Evolutionary conservation across 352 stramenopile species (phyloP).

Genomic region (Bremia lactucae): DNA sequence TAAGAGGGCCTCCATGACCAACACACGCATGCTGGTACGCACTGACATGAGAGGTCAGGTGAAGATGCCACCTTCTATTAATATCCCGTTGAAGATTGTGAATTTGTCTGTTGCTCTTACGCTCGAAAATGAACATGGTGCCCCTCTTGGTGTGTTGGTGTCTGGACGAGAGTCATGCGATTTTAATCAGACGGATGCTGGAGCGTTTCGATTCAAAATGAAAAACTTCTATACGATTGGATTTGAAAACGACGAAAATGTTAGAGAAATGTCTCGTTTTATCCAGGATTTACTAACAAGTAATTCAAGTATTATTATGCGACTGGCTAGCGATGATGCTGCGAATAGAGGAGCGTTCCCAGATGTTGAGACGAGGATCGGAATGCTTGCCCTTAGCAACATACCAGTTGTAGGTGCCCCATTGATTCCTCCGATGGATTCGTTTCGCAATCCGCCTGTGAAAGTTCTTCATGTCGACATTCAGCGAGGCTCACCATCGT

Average conservation of each 20-base stretch:
- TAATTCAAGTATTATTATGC: constrained; percentile 50
- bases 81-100: constrained; percentile 52
- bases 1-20: constrained; percentile 24
- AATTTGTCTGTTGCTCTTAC: constrained; percentile 52
- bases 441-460: constrained; percentile 50
- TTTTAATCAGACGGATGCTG: constrained; percentile 46
- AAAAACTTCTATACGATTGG: constrained; percentile 49
- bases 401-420: constrained; percentile 51
- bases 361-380: constrained; percentile 61
- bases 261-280: constrained; percentile 42
- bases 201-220: constrained; percentile 68
- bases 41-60: constrained; percentile 56
- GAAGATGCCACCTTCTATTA: constrained; percentile 61
- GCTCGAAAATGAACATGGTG: constrained; percentile 29
- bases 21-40: constrained; percentile 60
- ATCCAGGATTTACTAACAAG: constrained; percentile 48
- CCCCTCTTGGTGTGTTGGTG: constrained; percentile 35
- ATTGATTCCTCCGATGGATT: constrained; percentile 56
- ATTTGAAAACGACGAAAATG: constrained; percentile 29
- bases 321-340: constrained; percentile 23
- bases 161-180: constrained; percentile 46
- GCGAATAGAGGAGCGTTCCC: constrained; percentile 50
- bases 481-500: constrained; percentile 25
- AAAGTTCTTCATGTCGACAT: constrained; percentile 60
- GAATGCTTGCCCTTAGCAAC: constrained; percentile 44